phyloP scores from a whole-genome alignment of 331 rosid species.

The Phaseolus coccineus region DNA sequence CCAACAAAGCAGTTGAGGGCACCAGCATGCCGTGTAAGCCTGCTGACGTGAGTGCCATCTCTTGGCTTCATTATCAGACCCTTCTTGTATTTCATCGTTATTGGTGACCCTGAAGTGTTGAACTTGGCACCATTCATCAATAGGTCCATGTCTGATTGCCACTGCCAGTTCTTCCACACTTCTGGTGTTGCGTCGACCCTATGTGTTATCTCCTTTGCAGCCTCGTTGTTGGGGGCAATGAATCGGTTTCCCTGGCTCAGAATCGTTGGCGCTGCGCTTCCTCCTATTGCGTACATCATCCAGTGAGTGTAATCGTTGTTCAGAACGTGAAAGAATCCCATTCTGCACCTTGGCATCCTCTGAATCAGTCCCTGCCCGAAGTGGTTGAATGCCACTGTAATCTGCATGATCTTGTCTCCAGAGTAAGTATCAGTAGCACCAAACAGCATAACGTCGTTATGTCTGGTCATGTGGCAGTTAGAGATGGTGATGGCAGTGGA shows the following conservation, averaged over 20 bases:
- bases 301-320: conserved; percentile 85
- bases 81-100: background rate
- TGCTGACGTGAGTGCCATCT: conserved; percentile 14
- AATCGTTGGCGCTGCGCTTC: conserved; percentile 70
- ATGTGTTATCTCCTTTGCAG: conserved; percentile 58
- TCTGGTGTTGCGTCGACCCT: conserved; percentile 46
- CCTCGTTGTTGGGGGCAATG: conserved; percentile 55
- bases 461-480: conserved; percentile 74
- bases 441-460: conserved; percentile 79
- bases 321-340: conserved; percentile 72
- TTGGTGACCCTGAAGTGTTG: background rate
- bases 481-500: conserved; percentile 82
- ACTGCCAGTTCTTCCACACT: conserved; percentile 68
- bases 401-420: conserved; percentile 63
- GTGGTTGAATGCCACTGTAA: conserved; percentile 85
- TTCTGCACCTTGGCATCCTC: conserved; percentile 78
- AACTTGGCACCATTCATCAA: conserved; percentile 49
- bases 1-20: conserved; percentile 27
- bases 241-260: conserved; percentile 84
- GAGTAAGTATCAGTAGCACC: conserved; percentile 62
- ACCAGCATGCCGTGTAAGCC: conserved; percentile 28
- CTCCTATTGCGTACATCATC: conserved; percentile 89
- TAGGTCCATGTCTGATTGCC: conserved; percentile 54
- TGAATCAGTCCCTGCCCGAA: conserved; percentile 78
- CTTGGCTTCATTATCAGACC: conserved; percentile 39